Evolutionary conservation across 2,329 filamentous ascomycete species (phyloP).

Genomic region (Clarireedia paspali): DNA sequence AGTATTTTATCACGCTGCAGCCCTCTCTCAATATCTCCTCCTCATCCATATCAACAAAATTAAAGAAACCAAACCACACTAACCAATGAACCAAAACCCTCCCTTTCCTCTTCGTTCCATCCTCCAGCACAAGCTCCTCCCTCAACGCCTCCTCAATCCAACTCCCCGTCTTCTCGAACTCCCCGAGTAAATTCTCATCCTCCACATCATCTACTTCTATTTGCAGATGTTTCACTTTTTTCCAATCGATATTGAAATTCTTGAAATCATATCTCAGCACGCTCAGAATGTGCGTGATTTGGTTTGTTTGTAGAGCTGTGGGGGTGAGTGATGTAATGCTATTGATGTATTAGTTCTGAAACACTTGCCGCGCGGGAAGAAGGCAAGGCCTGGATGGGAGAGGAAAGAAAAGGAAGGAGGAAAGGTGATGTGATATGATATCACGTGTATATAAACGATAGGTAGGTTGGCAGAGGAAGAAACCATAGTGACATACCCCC

Average conservation of each 20-base stretch:
- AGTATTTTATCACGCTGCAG: background rate
- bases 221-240: constrained; percentile 61
- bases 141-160: constrained; percentile 76
- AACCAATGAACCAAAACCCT: constrained; percentile 65
- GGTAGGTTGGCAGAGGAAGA: background rate
- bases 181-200: constrained; percentile 76
- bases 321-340: constrained; percentile 72
- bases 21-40: background rate
- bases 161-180: constrained; percentile 68
- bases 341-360: constrained; percentile 15
- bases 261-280: constrained; percentile 58
- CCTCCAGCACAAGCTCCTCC: constrained; percentile 41
- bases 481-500: constrained; percentile 51
- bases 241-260: constrained; percentile 41
- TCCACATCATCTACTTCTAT: constrained; percentile 88
- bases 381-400: background rate
- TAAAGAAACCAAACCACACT: constrained; percentile 31
- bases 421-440: constrained; percentile 18
- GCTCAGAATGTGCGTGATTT: constrained; percentile 88
- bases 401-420: constrained; percentile 3
- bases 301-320: constrained; percentile 59
- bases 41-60: constrained; percentile 2
- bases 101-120: constrained; percentile 40
- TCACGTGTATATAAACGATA: constrained; percentile 2
- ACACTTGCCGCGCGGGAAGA: too few relatives aligned